These are phyloP conservation scores for Ulvella scutata DNA, from an alignment of 139 green algal genomes.

Conservation along the genomic window DNA sequence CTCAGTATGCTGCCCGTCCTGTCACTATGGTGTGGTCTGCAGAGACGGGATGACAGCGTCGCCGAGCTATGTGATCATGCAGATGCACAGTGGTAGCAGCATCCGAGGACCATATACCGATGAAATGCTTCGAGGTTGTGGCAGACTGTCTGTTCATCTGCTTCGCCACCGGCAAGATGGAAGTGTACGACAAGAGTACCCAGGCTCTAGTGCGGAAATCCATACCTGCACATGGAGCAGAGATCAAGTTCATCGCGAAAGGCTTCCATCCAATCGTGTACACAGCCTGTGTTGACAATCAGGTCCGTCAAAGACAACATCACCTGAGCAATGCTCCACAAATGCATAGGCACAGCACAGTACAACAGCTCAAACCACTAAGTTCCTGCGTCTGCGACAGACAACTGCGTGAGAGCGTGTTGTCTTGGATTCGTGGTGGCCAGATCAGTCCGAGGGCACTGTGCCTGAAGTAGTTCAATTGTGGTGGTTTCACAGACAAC, in stretches of 20 bases:
- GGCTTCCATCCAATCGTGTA: not conserved
- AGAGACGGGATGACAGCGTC: too few relatives aligned
- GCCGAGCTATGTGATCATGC: not conserved
- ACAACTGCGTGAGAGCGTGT: too few relatives aligned
- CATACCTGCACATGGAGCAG: not conserved
- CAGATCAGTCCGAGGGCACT: too few relatives aligned
- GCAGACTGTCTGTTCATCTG: not conserved
- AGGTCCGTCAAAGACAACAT: not conserved
- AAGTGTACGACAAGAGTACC: not conserved
- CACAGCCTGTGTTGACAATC: not conserved
- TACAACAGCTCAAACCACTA: too few relatives aligned
- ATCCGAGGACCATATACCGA: not conserved
- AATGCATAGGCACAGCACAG: too few relatives aligned
- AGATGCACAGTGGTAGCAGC: not conserved
- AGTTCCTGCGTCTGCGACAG: too few relatives aligned
- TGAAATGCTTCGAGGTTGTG: not conserved
- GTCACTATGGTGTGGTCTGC: too few relatives aligned
- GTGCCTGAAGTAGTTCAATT: too few relatives aligned
- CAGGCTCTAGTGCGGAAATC: not conserved
- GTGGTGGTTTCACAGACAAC: too few relatives aligned
- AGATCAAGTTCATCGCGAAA: slow-evolving; percentile 1
- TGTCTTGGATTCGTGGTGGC: too few relatives aligned
- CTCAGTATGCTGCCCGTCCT: too few relatives aligned
- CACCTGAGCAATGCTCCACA: too few relatives aligned
- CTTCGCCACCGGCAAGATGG: not conserved